Conservation (phyloP, 2,329 filamentous ascomycete species). For the Pseudocercospora crystallina region DNA sequence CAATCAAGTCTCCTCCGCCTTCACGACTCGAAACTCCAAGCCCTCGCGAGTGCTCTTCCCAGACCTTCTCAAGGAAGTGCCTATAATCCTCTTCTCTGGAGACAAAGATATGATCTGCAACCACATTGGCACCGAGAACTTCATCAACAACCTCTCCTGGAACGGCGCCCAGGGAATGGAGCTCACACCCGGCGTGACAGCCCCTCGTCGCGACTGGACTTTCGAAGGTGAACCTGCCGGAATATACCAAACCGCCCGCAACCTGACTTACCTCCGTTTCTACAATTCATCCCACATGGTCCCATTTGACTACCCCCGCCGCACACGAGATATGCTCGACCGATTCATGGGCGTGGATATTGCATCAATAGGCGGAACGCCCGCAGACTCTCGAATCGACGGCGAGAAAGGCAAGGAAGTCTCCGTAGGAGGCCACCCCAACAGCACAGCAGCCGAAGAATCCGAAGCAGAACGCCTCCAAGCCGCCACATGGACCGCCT, state of each 20-base stretch:
- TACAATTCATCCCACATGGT: slow-evolving; percentile 98
- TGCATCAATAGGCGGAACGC: slow-evolving; percentile 76
- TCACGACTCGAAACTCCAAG: slow-evolving; percentile 67
- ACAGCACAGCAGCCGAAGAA: slow-evolving; percentile 66
- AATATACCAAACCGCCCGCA: slow-evolving; percentile 91
- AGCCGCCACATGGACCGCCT: slow-evolving; percentile 83
- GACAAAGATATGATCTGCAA: slow-evolving; percentile 97
- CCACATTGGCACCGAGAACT: slow-evolving; percentile 84
- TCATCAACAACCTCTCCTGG: slow-evolving; percentile 90
- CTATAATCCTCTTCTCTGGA: slow-evolving; percentile 85
- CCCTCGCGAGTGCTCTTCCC: slow-evolving; percentile 76
- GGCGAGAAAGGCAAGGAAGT: slow-evolving; percentile 79
- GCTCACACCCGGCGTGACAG: slow-evolving; percentile 79
- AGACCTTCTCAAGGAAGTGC: slow-evolving; percentile 71
- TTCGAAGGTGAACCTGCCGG: slow-evolving; percentile 87
- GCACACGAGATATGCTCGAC: slow-evolving; percentile 93
- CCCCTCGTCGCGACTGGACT: slow-evolving; percentile 88
- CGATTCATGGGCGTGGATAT: slow-evolving; percentile 95
- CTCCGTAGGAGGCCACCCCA: slow-evolving; percentile 68
- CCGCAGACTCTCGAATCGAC: slow-evolving; percentile 77
- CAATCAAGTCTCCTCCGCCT: slow-evolving; percentile 71
- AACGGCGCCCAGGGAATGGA: slow-evolving; percentile 91
- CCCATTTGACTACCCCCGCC: slow-evolving; percentile 85
- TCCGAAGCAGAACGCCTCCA: slow-evolving; percentile 72
- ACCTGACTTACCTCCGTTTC: slow-evolving; percentile 92